Evolutionary conservation across 768 basidiomycete species (phyloP).

Genomic region (Suillus cothurnatus): DNA sequence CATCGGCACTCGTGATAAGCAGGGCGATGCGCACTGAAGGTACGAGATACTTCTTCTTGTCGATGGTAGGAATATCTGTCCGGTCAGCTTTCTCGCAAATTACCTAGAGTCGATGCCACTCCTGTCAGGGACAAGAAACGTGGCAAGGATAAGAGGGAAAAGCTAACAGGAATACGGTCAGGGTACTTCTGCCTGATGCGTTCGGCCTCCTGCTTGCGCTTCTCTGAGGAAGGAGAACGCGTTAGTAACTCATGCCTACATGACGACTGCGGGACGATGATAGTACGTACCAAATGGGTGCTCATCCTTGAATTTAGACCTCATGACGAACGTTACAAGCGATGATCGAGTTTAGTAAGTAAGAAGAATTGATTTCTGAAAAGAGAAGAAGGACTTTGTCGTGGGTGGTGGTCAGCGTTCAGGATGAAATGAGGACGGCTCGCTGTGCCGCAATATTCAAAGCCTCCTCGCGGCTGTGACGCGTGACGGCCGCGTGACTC

Average conservation of each 20-base stretch:
- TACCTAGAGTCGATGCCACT: constrained; percentile 55
- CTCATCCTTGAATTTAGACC: constrained; percentile 98
- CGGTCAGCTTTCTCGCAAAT: constrained; percentile 99
- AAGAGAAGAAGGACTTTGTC: constrained; percentile 12
- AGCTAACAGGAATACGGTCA: constrained; percentile 92
- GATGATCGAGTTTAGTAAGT: constrained; percentile 11
- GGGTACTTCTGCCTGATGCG: constrained; percentile 98
- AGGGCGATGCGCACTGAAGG: constrained; percentile 71
- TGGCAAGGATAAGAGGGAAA: constrained; percentile 3
- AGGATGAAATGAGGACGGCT: constrained; percentile 22
- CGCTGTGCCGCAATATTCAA: constrained; percentile 26
- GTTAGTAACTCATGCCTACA: constrained; percentile 33
- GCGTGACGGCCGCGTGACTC: constrained; percentile 34
- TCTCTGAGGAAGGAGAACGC: constrained; percentile 59
- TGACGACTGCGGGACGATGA: constrained; percentile 21
- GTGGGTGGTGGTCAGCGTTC: constrained; percentile 29
- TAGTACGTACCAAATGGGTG: constrained; percentile 85
- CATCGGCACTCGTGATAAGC: constrained; percentile 18
- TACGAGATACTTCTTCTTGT: constrained; percentile 99
- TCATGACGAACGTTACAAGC: constrained; percentile 49
- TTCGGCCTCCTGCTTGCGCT: constrained; percentile 99
- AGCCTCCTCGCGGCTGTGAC: constrained; percentile 37
- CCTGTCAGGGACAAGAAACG: constrained; percentile 14
- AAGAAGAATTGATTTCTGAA: constrained; percentile 11
- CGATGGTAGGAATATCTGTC: constrained; percentile 98